Evolutionary conservation across 2,329 filamentous ascomycete genomes (phyloP).

Genomic region (Verticillium alfalfae): DNA sequence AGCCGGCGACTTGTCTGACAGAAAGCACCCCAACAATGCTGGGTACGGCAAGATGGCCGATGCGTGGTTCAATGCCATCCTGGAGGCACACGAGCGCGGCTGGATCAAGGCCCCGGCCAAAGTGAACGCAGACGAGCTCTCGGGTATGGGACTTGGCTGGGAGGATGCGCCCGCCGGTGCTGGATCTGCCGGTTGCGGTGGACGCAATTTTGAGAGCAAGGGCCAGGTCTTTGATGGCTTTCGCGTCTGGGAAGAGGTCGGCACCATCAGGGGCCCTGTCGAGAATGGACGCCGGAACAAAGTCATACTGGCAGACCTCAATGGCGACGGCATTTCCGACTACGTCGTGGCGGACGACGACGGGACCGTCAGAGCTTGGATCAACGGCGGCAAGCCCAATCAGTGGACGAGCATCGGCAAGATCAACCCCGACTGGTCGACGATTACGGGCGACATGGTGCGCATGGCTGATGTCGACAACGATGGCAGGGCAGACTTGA

Average conservation of each 20-base stretch:
- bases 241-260: neutral
- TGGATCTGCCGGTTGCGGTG: neutral
- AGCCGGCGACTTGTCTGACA: neutral
- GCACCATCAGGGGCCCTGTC: neutral
- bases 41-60: neutral
- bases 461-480: neutral
- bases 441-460: neutral
- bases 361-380: constrained; percentile 1
- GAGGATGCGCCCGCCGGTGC: neutral
- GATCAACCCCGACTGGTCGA: neutral
- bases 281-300: neutral
- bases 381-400: constrained; percentile 1
- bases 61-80: neutral
- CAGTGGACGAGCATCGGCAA: neutral
- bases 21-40: constrained; percentile 3
- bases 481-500: neutral
- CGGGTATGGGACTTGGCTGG: constrained; percentile 7
- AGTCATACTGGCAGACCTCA: neutral
- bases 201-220: neutral
- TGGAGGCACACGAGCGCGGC: neutral
- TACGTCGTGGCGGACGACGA: constrained; percentile 3
- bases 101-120: constrained; percentile 6
- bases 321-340: constrained; percentile 2
- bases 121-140: constrained; percentile 5
- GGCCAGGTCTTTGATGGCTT: neutral